Conservation (phyloP, 2,329 filamentous ascomycete species). For the Aspergillus proliferans region DNA sequence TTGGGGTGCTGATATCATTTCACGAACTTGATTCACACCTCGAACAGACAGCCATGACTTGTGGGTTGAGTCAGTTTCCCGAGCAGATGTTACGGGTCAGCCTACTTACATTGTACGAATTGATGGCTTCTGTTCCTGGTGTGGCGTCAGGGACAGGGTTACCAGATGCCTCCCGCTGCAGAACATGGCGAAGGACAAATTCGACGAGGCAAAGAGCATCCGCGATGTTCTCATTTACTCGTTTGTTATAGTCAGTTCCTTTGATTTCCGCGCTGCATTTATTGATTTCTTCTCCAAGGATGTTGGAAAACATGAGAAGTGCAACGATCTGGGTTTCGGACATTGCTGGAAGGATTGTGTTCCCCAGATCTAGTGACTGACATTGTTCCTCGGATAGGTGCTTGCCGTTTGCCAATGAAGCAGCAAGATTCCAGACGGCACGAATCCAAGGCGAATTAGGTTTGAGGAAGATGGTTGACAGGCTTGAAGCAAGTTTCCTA, state of each 20-base stretch:
- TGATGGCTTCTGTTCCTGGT: conserved; percentile 29
- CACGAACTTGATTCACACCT: conserved; percentile 17
- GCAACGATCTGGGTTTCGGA: conserved; percentile 29
- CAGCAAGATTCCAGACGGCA: conserved; percentile 31
- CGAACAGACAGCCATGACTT: conserved; percentile 33
- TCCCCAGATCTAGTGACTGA: conserved; percentile 23
- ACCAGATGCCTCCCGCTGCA: conserved; percentile 17
- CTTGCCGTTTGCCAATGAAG: conserved; percentile 33
- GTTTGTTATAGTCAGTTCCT: conserved; percentile 9
- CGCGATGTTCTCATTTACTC: conserved; percentile 23
- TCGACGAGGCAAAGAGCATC: conserved; percentile 33
- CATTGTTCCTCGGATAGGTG: conserved; percentile 30
- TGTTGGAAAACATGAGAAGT: conserved; percentile 34
- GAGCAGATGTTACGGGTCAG: neutral
- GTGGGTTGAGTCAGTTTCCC: conserved; percentile 1
- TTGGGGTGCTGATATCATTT: conserved; percentile 13
- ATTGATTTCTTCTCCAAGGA: conserved; percentile 36
- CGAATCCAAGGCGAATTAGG: conserved; percentile 33
- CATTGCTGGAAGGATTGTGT: conserved; percentile 30
- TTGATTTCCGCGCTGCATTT: conserved; percentile 17
- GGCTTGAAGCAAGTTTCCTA: conserved; percentile 42
- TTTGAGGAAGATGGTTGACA: conserved; percentile 41
- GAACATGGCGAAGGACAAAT: conserved; percentile 28
- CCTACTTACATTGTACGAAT: conserved; percentile 30
- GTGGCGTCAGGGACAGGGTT: conserved; percentile 14